Base-by-base conservation (phyloP, 2,329 filamentous ascomycete species). In the Ophiocordyceps sinensis region DNA sequence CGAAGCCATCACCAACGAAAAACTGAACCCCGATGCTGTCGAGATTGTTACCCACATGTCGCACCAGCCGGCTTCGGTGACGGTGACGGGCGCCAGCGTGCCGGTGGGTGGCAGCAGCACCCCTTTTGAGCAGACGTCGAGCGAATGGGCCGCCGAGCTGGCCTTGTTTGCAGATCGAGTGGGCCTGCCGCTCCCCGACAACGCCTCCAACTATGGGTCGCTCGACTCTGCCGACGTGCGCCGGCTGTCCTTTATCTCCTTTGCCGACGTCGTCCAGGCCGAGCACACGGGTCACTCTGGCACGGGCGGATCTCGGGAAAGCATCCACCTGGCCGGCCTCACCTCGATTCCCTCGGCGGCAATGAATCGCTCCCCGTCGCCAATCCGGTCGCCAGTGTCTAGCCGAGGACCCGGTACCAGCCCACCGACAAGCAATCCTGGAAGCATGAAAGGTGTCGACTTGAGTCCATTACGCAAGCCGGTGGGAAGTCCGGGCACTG, bases 201-300 rank as follows among this genome's bases (percentile, higher is more conserved):
- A 70, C 23, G 77, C 76, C 2, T 84, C 81, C 43, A 85, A 78
- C 55, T 89, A 89, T 58, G 85, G 81, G 28, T 77, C 80, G 37
- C 66, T 89, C 45, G 87, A 94, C 23, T 62, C 60, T 9, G 71
- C 76, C 37, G 88, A 94, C 53, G 75, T 93, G 15, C 79, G 85
- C 37, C 78, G 89, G 19, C 65, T 96, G 46, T 91, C 84, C 58
- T 96, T 96, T 64, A 94, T 96, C 56, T 94, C 87, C 8, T 96
- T 96, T 61, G 88, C 89, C 45, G 89, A 96, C 53, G 86, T 96
- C 10, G 86, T 96, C 34, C 86, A 94, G 57, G 75, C 81, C 29
- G 85, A 91, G 58, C 84, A 89, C 52, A 76, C 75, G 28, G 73
- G 78, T 44, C 65, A 68, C 29, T 65, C 68, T 15, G 62, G 58